phyloP scores from a whole-genome alignment of 2,329 filamentous ascomycete species.

The Aureobasidium sp. region DNA sequence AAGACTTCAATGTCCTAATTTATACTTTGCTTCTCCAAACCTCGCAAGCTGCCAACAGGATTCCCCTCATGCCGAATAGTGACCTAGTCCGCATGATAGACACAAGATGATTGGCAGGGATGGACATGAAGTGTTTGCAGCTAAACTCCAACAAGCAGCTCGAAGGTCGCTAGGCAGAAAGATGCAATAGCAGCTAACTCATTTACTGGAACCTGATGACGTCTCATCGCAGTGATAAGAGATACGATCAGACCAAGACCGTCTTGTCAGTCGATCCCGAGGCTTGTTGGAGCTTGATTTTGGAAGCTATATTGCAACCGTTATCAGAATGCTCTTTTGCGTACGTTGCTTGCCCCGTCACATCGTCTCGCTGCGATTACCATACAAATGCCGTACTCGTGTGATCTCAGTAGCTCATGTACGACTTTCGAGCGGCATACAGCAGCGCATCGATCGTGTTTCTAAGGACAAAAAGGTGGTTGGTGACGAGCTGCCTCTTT shows the following conservation, averaged over 20 bases:
- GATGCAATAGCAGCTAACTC: conserved; percentile 3
- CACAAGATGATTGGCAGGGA: conserved; percentile 9
- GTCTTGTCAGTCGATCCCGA: not conserved
- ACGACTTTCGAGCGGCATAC: not conserved
- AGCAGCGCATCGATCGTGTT: not conserved
- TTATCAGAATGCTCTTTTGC: not conserved
- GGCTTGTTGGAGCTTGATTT: conserved; percentile 5
- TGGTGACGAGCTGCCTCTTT: conserved; percentile 16
- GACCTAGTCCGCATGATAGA: conserved; percentile 1
- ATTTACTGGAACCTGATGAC: conserved; percentile 1
- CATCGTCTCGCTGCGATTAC: no score
- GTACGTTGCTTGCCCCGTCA: not conserved
- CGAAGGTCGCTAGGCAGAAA: conserved; percentile 3
- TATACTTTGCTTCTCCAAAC: conserved; percentile 12
- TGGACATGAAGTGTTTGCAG: not conserved
- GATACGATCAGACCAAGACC: conserved; percentile 3
- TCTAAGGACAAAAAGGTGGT: not conserved
- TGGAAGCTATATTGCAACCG: not conserved
- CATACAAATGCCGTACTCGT: no score
- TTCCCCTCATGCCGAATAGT: not conserved
- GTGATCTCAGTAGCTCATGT: not conserved
- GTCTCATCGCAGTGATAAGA: conserved; percentile 9
- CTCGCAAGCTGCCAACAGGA: not conserved
- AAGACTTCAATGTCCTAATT: not conserved
- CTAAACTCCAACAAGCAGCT: conserved; percentile 20